These are phyloP conservation scores for Aspergillus cavernicola DNA, from an alignment of 495 filamentous ascomycete species.

Conservation along the genomic window DNA sequence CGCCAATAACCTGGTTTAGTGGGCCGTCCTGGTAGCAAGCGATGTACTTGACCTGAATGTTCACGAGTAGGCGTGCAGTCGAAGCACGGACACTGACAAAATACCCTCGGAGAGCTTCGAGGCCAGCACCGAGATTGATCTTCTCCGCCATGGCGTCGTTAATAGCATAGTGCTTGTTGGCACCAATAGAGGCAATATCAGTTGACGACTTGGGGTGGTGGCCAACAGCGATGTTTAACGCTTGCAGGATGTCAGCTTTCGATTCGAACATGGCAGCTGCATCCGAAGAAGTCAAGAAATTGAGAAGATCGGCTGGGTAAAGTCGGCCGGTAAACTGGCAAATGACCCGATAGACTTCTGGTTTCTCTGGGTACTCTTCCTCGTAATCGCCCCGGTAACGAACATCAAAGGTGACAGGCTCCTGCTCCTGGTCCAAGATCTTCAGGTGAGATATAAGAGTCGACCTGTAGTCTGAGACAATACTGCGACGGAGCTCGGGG, in stretches of 20 bases:
- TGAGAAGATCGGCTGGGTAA: conserved; percentile 45
- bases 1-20: conserved; percentile 25
- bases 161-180: conserved; percentile 41
- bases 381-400: conserved; percentile 38
- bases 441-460: conserved; percentile 43
- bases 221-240: conserved; percentile 52
- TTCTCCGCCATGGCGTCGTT: conserved; percentile 23
- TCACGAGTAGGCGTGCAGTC: conserved; percentile 60
- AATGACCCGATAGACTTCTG: conserved; percentile 44
- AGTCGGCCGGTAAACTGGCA: conserved; percentile 41
- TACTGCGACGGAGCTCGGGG: conserved; percentile 16
- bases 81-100: conserved; percentile 64
- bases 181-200: conserved; percentile 30
- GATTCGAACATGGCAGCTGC: conserved; percentile 33
- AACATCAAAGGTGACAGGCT: conserved; percentile 28
- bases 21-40: conserved; percentile 37
- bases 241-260: conserved; percentile 42
- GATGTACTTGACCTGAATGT: conserved; percentile 50
- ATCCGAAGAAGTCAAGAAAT: conserved; percentile 51
- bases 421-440: conserved; percentile 24
- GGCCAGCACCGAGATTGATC: conserved; percentile 33
- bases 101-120: conserved; percentile 58
- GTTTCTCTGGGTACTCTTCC: conserved; percentile 35
- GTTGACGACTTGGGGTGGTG: conserved; percentile 35
- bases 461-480: conserved; percentile 58